Evolutionary conservation across 2,329 filamentous ascomycete genomes (phyloP), one percentile per base, ranked within the genome.

Genomic region (Thielaviopsis punctulata): DNA sequence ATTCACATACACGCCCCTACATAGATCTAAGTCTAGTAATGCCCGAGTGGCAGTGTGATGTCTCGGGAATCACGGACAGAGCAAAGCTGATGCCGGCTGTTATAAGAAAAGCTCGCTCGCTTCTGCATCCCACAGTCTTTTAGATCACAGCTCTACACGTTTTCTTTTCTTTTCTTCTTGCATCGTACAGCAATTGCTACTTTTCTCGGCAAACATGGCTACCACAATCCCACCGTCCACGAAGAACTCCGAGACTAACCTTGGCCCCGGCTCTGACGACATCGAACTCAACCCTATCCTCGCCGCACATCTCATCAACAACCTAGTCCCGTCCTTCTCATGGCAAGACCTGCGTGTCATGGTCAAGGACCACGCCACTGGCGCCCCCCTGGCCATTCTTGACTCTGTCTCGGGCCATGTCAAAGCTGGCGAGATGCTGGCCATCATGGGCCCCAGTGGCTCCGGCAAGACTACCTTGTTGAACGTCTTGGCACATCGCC

Each of bases 391-490:
- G 5, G 30, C 55, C 22, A 57, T 60, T 33, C 55, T 58, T 22
- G 49, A 54, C 18, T 53, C 56, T 39, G 12, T 54, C 8, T 44
- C 54, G 1, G 58, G 58, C n/a, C 27, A 58, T 19, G 55, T 54
- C 33, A 52, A 49, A 50, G 25, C 60, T 72, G 85, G 84, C 25
- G 80, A 88, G 60, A 69, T 89, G 43, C 73, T 86, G 55, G 87
- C 86, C 39, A 66, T 93, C 45, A 90, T 93, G 84, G 87, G 87
- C 22, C 86, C 86, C 8, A 74, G 70, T 27, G 76, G 76, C 4
- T 74, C 77, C 53, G 87, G 87, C 49, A 94, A 94, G 65, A 92
- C 87, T 0, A 93, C 86, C 0, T 72, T 94, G 0, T 72, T 94
- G 33, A 89, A 93, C 62, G 77, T 84, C 4, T 77, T 93, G 13